Evolutionary conservation across 1,284 basidiomycete species (phyloP).

Genomic region (Exobasidium cylindrosporum): DNA sequence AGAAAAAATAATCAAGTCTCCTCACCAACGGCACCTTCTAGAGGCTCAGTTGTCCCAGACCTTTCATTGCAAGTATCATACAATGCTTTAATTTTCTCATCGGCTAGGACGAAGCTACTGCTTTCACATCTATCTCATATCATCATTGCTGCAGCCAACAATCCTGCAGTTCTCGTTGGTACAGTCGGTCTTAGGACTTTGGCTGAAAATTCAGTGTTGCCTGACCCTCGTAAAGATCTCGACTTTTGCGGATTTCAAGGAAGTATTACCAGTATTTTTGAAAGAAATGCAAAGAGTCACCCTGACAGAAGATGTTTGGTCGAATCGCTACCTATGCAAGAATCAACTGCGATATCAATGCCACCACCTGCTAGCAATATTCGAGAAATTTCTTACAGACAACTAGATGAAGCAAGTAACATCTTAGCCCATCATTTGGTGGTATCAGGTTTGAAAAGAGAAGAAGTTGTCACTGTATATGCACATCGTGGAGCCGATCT

Average conservation of each 20-base stretch:
- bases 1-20: neutral
- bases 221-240: conserved; percentile 79
- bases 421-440: conserved; percentile 87
- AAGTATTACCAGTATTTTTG: conserved; percentile 73
- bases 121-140: conserved; percentile 82
- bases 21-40: conserved; percentile 18
- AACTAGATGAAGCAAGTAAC: conserved; percentile 82
- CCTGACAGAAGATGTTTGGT: conserved; percentile 50
- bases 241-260: conserved; percentile 98
- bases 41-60: conserved; percentile 59
- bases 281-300: conserved; percentile 43
- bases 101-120: conserved; percentile 71
- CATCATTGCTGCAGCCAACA: conserved; percentile 68
- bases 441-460: conserved; percentile 77
- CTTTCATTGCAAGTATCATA: conserved; percentile 82
- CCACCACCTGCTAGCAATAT: conserved; percentile 60
- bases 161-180: conserved; percentile 55
- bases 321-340: conserved; percentile 66
- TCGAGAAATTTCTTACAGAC: conserved; percentile 71
- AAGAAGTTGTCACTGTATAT: conserved; percentile 99
- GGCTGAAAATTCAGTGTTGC: conserved; percentile 71
- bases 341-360: conserved; percentile 78
- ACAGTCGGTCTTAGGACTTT: conserved; percentile 58
- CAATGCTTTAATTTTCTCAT: conserved; percentile 90
- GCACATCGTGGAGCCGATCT: conserved; percentile 94